phyloP scores from a whole-genome alignment of 768 basidiomycete genomes.

The Serendipita sp. region DNA sequence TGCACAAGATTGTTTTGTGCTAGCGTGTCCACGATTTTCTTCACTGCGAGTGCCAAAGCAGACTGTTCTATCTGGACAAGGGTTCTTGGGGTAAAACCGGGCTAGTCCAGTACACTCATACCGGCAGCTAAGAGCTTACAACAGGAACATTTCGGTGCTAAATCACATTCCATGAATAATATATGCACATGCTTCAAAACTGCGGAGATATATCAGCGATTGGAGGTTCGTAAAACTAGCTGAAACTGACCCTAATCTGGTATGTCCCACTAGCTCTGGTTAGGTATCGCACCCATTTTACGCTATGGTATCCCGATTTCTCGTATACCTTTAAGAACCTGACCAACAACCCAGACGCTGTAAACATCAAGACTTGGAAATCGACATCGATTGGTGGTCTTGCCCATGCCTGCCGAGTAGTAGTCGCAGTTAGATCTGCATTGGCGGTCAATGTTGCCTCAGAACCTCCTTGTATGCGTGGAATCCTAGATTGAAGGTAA shows the following conservation, averaged over 20 bases:
- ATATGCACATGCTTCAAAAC: neutral
- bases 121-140: too few species aligned
- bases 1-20: too few species aligned
- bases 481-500: slow-evolving; percentile 34
- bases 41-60: too few species aligned
- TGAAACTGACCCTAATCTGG: slow-evolving; percentile 61
- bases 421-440: slow-evolving; percentile 74
- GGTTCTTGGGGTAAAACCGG: too few species aligned
- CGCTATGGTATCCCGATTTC: slow-evolving; percentile 82
- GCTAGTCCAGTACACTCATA: too few species aligned
- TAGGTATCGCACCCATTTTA: slow-evolving; percentile 92
- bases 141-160: too few species aligned
- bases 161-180: neutral
- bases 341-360: slow-evolving; percentile 86
- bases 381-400: slow-evolving; percentile 95
- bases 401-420: slow-evolving; percentile 90
- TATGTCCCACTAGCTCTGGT: slow-evolving; percentile 88
- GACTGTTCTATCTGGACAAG: too few species aligned
- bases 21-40: too few species aligned
- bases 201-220: neutral
- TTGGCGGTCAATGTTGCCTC: slow-evolving; percentile 75
- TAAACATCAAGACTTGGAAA: slow-evolving; percentile 99
- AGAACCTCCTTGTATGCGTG: slow-evolving; percentile 80
- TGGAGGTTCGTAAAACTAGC: neutral
- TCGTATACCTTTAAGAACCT: slow-evolving; percentile 97